A percentile compares a stretch with the other conserved stretches of the same genome.
Evolutionary conservation across 495 filamentous ascomycete species (phyloP).

Genomic region (Aspergillus olivimuriae): DNA sequence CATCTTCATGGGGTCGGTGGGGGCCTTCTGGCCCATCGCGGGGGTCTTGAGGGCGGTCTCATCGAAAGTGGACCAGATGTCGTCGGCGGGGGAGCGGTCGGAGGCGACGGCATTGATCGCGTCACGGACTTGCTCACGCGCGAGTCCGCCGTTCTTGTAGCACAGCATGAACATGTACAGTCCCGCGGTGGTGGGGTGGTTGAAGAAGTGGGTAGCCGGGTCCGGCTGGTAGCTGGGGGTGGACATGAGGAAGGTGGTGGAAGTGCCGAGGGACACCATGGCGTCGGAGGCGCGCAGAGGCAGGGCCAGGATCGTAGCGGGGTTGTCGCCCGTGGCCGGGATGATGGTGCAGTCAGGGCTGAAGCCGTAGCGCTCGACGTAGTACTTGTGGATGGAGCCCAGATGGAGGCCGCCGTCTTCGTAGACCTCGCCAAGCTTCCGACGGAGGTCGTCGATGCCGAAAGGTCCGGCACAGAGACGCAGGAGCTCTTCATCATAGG

Average conservation of each 20-base stretch:
- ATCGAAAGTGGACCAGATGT: constrained; percentile 77
- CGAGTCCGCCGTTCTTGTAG: constrained; percentile 96
- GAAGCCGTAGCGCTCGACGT: constrained; percentile 72
- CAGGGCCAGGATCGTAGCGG: constrained; percentile 85
- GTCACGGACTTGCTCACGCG: constrained; percentile 83
- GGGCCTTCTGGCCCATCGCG: constrained; percentile 53
- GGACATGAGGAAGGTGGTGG: constrained; percentile 94
- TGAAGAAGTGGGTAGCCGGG: constrained; percentile 82
- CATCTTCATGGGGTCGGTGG: constrained; percentile 61
- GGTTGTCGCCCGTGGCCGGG: constrained; percentile 93
- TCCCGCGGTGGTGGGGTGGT: constrained; percentile 74
- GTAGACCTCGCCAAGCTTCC: constrained; percentile 74
- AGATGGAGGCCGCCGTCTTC: constrained; percentile 74
- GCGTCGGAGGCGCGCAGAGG: constrained; percentile 81
- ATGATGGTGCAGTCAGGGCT: constrained; percentile 64
- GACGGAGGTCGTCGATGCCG: constrained; percentile 59
- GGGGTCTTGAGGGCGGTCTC: constrained; percentile 53
- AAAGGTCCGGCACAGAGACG: constrained; percentile 67
- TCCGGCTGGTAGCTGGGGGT: constrained; percentile 86
- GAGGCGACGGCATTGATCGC: constrained; percentile 45
- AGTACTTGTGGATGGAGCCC: constrained; percentile 69
- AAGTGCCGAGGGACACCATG: constrained; percentile 90
- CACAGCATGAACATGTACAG: constrained; percentile 99
- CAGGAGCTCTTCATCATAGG: constrained; percentile 69
- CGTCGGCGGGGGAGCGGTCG: constrained; percentile 28